Conservation (phyloP, 2,329 filamentous ascomycete genomes). For the Dactylellina cionopaga region DNA sequence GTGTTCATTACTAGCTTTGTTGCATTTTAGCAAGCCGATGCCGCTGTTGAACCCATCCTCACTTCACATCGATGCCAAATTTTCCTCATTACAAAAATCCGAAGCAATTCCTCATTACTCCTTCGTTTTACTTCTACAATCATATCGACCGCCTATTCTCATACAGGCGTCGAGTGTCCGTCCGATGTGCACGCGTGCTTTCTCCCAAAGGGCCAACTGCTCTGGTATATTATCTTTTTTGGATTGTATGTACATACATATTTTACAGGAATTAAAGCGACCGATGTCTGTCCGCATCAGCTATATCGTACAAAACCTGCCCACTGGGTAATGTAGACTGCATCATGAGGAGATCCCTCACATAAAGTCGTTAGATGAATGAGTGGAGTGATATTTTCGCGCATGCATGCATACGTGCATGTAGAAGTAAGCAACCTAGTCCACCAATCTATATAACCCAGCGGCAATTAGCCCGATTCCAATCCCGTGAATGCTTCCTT, state of each 20-base stretch:
- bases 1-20: constrained; percentile 26
- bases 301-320: background rate
- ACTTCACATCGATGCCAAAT: constrained; percentile 28
- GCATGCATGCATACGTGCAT: background rate
- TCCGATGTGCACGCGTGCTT: background rate
- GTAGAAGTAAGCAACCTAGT: background rate
- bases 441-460: constrained; percentile 39
- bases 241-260: constrained; percentile 48
- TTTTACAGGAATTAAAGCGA: constrained; percentile 33
- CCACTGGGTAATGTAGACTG: background rate
- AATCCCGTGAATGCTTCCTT: constrained; percentile 45
- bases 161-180: background rate
- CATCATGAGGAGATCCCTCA: background rate
- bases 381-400: too few species aligned
- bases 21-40: constrained; percentile 52
- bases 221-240: constrained; percentile 10
- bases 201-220: background rate
- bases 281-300: background rate
- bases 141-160: background rate
- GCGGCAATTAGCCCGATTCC: constrained; percentile 41
- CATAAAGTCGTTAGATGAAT: too few species aligned
- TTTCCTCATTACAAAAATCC: constrained; percentile 13
- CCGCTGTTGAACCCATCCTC: constrained; percentile 16
- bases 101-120: constrained; percentile 14
- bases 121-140: background rate